Evolutionary conservation across 306 rosid genomes (phyloP).

Genomic region (Fagus crenata): DNA sequence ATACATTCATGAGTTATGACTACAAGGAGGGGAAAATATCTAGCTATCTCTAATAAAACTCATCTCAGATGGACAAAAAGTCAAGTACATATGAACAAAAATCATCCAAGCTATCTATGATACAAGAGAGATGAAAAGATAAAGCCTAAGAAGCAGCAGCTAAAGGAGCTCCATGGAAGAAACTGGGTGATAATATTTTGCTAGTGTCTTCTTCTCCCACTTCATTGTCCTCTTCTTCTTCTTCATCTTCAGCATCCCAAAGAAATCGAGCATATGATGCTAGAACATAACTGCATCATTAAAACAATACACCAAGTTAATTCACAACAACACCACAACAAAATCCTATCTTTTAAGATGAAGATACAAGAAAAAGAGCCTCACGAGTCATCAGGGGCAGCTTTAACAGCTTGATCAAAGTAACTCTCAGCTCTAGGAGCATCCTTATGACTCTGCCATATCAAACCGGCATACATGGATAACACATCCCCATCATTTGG

Average conservation of each 20-base stretch:
- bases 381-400: slow-evolving; percentile 78
- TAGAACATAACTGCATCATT: slow-evolving; percentile 66
- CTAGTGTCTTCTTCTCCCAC: slow-evolving; percentile 35
- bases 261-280: slow-evolving; percentile 86
- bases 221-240: slow-evolving; percentile 25
- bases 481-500: slow-evolving; percentile 64
- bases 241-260: slow-evolving; percentile 85
- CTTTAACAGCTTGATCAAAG: slow-evolving; percentile 69
- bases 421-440: slow-evolving; percentile 68
- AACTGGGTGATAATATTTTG: slow-evolving; percentile 30
- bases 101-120: slow-evolving; percentile 35
- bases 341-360: too few species aligned
- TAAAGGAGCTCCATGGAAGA: slow-evolving; percentile 54
- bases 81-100: slow-evolving; percentile 36
- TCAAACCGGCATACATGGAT: slow-evolving; percentile 76
- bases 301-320: slow-evolving; percentile 18
- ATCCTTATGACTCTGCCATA: slow-evolving; percentile 75
- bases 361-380: neutral
- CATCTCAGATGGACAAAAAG: slow-evolving; percentile 15
- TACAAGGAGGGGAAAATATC: neutral
- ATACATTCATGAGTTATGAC: neutral
- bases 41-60: neutral
- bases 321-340: slow-evolving; percentile 9
- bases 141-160: slow-evolving; percentile 55
- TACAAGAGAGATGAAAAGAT: slow-evolving; percentile 13